Base-by-base conservation (phyloP, 2,329 filamentous ascomycete species). In the Didymosphaeria variabile region DNA sequence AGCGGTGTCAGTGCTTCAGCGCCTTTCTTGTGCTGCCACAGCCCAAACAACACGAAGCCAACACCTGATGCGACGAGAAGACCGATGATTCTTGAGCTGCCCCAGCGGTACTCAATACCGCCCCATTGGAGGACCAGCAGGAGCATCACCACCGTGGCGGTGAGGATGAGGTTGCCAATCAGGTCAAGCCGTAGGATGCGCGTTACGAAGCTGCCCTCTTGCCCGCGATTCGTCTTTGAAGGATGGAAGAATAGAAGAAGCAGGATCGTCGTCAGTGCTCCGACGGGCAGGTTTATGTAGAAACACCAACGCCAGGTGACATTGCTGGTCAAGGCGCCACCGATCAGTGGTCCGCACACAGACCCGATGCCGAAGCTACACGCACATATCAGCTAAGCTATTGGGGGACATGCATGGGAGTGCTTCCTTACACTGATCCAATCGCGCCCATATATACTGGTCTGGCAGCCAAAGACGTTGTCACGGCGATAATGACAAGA, bases 71-170 rank as follows among this genome's bases (percentile, higher is more conserved):
- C 79, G 44, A 84, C 74, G 6, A 86, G 71, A 0, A 76, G 68
- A 2, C 81, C 83, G 50, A 86, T 81, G n/a, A 86, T 81, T 5
- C 69, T 68, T n/a, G 73, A 66, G 34, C 62, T 67, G 21, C 62
- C 56, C 75, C 74, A 78, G 1, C 69, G 19, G 46, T 76, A 60
- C 10, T 60, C 63, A 6, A 62, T 59, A 1, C 76, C 76, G 2
- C 80, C 83, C 70, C 78, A 83, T 62, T 85, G 81, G 5, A 86
- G 72, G 1, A 80, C 82, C 0, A 85, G 75, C 13, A 85, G 38
- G 81, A 78, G 65, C 75, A 80, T 45, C 21, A 81, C 60, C n/a
- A 79, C 63, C 6, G 73, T 72, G 1, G 71, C 77, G 60, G 83
- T 76, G 13, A 83, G 62, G 31, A 83, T 67, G n/a, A 74, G 64